Evolutionary conservation across 306 rosid genomes (phyloP).

Genomic region (Fagus sylvatica): DNA sequence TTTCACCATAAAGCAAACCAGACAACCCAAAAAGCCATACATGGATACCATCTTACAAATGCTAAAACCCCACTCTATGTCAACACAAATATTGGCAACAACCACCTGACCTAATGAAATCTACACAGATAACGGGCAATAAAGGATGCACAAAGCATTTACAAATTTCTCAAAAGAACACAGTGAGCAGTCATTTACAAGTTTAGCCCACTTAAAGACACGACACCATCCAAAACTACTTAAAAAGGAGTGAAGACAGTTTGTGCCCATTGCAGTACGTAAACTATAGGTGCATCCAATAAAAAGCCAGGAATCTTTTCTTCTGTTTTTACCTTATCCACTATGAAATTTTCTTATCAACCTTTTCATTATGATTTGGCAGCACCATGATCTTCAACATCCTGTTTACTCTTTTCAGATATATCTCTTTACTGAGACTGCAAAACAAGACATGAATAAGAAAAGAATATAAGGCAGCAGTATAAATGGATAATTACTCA

Average conservation of each 20-base stretch:
- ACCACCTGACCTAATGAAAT: background rate
- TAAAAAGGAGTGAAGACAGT: background rate
- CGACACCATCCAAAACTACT: conserved; percentile 9
- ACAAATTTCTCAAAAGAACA: conserved; percentile 18
- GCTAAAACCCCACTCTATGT: background rate
- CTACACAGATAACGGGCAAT: conserved; percentile 8
- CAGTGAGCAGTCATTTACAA: conserved; percentile 18
- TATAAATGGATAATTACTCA: background rate
- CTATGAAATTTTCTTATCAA: background rate
- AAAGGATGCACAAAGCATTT: conserved; percentile 10
- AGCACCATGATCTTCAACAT: conserved; percentile 11
- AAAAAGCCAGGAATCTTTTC: background rate
- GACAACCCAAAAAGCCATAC: background rate
- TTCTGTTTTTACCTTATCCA: conserved; percentile 12
- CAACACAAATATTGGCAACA: background rate
- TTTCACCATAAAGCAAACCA: background rate
- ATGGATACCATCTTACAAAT: background rate
- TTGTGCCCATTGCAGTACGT: background rate
- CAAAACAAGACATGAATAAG: conserved; percentile 19
- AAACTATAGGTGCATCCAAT: background rate
- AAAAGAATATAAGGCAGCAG: background rate
- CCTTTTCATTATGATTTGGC: background rate
- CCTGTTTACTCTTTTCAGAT: conserved; percentile 11
- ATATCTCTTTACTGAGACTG: conserved; percentile 24
- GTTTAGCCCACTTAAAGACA: conserved; percentile 14